A percentile compares a stretch with the other conserved stretches of the same genome.
Evolutionary conservation across 2,329 filamentous ascomycete genomes (phyloP).

Genomic region (Monosporascus sp.): DNA sequence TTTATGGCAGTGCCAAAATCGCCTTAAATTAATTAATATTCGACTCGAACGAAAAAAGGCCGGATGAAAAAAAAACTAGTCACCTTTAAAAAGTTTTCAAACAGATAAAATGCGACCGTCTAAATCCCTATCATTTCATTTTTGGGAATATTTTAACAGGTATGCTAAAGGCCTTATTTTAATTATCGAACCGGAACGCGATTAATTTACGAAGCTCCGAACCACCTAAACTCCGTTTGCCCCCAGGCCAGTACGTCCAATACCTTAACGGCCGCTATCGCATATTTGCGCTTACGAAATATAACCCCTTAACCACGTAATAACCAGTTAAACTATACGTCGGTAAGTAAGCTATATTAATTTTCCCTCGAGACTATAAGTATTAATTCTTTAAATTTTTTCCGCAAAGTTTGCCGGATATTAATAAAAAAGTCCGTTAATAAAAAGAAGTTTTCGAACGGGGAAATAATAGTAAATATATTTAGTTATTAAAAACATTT

Average conservation of each 20-base stretch:
- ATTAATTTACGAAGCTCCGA: neutral
- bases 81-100: neutral
- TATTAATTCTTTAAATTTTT: no score
- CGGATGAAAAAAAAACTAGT: neutral
- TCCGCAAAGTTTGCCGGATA: no score
- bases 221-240: neutral
- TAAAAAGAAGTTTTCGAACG: neutral
- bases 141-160: neutral
- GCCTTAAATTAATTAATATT: neutral
- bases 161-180: neutral
- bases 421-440: neutral
- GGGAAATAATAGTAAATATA: slow-evolving; percentile 2
- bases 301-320: neutral
- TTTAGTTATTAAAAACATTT: neutral
- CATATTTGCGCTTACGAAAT: neutral
- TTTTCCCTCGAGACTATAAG: no score
- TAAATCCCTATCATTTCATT: slow-evolving; percentile 1
- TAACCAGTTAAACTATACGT: slow-evolving; percentile 4
- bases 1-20: neutral
- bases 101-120: slow-evolving; percentile 1
- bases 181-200: neutral
- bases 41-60: neutral
- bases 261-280: neutral
- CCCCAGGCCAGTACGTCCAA: neutral
- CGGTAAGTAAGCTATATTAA: neutral